Conservation (phyloP, 257 asterid species). For the Solanum habrochaites region DNA sequence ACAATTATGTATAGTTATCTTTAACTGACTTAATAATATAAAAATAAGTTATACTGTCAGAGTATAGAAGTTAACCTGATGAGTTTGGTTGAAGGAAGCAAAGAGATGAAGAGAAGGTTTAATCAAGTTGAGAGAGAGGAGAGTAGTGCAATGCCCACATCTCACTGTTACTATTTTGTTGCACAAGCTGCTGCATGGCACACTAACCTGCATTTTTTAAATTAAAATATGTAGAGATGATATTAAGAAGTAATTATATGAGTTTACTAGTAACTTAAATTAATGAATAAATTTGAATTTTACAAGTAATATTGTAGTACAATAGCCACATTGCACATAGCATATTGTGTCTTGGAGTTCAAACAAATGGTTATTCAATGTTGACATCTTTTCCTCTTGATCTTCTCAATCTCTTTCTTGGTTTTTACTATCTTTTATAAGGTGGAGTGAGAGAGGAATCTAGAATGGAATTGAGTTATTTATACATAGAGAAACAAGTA, state of each 20-base stretch:
- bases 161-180: constrained; percentile 46
- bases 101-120: constrained; percentile 27
- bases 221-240: too few species aligned
- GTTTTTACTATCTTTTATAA: background rate
- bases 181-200: constrained; percentile 47
- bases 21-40: too few species aligned
- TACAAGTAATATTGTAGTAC: constrained; percentile 73
- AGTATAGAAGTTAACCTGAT: background rate
- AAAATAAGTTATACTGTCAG: background rate
- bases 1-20: too few species aligned
- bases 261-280: background rate
- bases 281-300: background rate
- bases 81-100: constrained; percentile 23
- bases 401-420: background rate
- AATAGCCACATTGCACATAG: constrained; percentile 66
- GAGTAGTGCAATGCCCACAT: constrained; percentile 67
- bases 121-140: constrained; percentile 53
- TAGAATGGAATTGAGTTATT: background rate
- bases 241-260: background rate
- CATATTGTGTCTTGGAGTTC: constrained; percentile 50
- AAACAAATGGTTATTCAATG: constrained; percentile 11
- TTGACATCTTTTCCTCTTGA: constrained; percentile 17
- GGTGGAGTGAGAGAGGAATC: background rate
- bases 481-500: background rate
- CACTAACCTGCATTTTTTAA: constrained; percentile 44